Evolutionary conservation across 441 rosid species (phyloP).

Genomic region (Aleurites moluccanus): DNA sequence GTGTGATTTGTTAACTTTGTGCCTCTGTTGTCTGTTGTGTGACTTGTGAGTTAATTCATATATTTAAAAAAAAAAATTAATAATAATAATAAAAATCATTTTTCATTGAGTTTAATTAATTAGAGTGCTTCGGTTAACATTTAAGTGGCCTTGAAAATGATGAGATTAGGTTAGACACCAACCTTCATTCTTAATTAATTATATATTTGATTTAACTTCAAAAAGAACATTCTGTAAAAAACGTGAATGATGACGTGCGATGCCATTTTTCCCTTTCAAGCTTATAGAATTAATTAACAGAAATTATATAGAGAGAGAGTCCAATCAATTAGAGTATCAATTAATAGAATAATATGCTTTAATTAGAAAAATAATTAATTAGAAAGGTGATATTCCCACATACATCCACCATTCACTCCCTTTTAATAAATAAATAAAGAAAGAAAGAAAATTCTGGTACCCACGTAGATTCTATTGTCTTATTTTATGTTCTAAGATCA

Average conservation of each 20-base stretch:
- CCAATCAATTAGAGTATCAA: background rate
- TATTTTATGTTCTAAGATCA: background rate
- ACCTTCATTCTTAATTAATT: too few relatives aligned
- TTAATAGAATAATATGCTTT: conserved; percentile 5
- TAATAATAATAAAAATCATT: too few relatives aligned
- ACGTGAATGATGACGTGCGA: background rate
- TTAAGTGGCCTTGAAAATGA: too few relatives aligned
- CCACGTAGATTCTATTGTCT: background rate
- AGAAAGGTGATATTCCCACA: background rate
- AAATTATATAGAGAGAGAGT: background rate
- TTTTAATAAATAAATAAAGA: background rate
- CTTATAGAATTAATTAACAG: background rate
- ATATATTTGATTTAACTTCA: background rate
- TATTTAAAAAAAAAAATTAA: too few relatives aligned
- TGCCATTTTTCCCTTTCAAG: background rate
- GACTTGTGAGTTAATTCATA: too few relatives aligned
- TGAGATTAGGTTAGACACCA: too few relatives aligned
- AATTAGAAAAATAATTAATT: background rate
- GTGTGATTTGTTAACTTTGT: too few relatives aligned
- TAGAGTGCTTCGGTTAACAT: too few relatives aligned
- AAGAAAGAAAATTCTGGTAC: background rate
- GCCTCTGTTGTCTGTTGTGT: too few relatives aligned
- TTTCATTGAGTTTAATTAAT: too few relatives aligned
- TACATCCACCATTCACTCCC: background rate
- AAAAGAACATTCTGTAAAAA: background rate